A percentile compares a stretch with the other conserved stretches of the same genome.
These are phyloP conservation scores for Anacardium occidentale DNA, from an alignment of 345 rosid species.

Conservation along the genomic window DNA sequence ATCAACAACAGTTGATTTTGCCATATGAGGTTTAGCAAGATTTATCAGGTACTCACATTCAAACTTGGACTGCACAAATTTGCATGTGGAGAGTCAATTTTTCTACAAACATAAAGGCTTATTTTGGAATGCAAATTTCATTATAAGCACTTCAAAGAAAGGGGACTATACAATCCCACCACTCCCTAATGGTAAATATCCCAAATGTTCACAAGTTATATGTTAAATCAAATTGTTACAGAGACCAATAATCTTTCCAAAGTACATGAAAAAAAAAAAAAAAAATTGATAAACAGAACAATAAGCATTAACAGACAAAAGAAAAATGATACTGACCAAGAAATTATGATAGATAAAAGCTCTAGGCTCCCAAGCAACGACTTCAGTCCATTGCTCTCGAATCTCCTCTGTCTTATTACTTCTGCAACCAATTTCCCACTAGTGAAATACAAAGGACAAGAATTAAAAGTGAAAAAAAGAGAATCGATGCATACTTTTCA, in stretches of 20 bases:
- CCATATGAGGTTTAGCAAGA: constrained; percentile 86
- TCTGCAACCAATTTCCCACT: constrained; percentile 33
- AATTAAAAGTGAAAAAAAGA: not conserved
- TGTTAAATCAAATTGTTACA: not conserved
- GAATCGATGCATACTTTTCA: constrained; percentile 46
- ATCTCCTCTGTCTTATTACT: constrained; percentile 53
- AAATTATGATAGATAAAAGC: constrained; percentile 81
- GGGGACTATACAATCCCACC: too few species aligned
- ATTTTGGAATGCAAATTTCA: not conserved
- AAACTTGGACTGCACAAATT: constrained; percentile 62
- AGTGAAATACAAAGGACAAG: constrained; percentile 2
- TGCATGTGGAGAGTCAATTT: not conserved
- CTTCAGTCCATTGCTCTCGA: constrained; percentile 85
- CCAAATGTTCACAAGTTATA: not conserved
- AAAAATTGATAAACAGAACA: not conserved
- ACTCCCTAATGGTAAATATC: too few species aligned
- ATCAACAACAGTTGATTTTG: constrained; percentile 86
- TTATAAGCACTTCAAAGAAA: not conserved
- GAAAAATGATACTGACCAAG: constrained; percentile 51
- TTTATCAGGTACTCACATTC: constrained; percentile 84
- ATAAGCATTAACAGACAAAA: not conserved
- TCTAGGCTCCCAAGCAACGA: constrained; percentile 90
- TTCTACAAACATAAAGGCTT: not conserved
- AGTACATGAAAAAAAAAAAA: not conserved
- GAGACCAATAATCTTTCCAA: not conserved